Percentiles rank a stretch among this genome's conserved stretches.
Conservation (phyloP, 805 yeast species). For the Candida verbasci region DNA sequence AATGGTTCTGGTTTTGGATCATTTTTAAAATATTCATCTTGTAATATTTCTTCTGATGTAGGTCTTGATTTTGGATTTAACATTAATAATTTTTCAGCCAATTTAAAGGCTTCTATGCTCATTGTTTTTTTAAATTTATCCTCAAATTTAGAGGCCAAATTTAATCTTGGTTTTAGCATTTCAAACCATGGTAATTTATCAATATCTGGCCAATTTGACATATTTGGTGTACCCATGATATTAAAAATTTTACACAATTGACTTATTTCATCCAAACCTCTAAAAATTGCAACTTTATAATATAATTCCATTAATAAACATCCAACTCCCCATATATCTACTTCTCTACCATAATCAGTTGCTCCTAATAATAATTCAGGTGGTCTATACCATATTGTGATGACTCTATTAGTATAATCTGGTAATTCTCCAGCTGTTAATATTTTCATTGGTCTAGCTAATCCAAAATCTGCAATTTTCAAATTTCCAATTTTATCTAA, state of each 20-base stretch:
- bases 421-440: conserved; percentile 49
- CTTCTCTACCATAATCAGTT: conserved; percentile 83
- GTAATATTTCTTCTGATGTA: conserved; percentile 64
- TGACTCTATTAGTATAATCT: conserved; percentile 91
- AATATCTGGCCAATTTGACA: conserved; percentile 72
- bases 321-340: conserved; percentile 97
- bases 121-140: conserved; percentile 37
- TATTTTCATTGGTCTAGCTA: conserved; percentile 71
- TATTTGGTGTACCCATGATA: conserved; percentile 82
- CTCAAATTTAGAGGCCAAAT: conserved; percentile 26
- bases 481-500: conserved; percentile 58
- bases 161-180: conserved; percentile 59
- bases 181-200: conserved; percentile 89
- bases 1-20: conserved; percentile 65
- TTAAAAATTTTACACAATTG: conserved; percentile 75
- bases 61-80: conserved; percentile 69
- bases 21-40: conserved; percentile 62
- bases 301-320: conserved; percentile 83
- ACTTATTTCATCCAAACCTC: conserved; percentile 83
- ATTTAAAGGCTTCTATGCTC: conserved; percentile 51
- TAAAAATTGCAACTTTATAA: conserved; percentile 71
- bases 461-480: conserved; percentile 78
- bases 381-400: conserved; percentile 93
- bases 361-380: conserved; percentile 84
- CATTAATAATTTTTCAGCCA: conserved; percentile 58